phyloP scores from a whole-genome alignment of 2,329 filamentous ascomycete genomes.

The Teratosphaeria gauchensis region DNA sequence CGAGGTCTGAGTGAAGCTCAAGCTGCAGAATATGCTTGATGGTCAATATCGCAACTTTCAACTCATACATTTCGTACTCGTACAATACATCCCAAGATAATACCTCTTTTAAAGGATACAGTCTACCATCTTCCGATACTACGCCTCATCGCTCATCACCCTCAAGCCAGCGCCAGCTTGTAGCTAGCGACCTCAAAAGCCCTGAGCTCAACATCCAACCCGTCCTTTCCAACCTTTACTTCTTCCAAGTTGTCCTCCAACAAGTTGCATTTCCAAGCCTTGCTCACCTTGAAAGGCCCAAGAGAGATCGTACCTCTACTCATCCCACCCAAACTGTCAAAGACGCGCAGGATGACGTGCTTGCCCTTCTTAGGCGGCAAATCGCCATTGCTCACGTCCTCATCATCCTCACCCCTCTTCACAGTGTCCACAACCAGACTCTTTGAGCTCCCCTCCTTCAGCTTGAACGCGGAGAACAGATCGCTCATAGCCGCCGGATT shows the following conservation, averaged over 20 bases:
- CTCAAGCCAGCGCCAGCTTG: conserved; percentile 23
- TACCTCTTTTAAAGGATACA: not conserved
- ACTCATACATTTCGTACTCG: not conserved
- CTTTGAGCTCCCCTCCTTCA: conserved; percentile 34
- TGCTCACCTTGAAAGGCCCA: conserved; percentile 57
- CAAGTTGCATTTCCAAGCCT: conserved; percentile 73
- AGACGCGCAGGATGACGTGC: conserved; percentile 76
- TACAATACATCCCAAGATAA: not conserved
- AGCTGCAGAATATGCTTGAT: not conserved
- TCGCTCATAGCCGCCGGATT: conserved; percentile 16
- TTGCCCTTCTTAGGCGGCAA: conserved; percentile 52
- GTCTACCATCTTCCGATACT: no score
- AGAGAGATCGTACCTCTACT: conserved; percentile 62
- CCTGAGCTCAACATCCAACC: conserved; percentile 29
- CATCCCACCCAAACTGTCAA: conserved; percentile 79
- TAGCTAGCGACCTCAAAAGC: conserved; percentile 31
- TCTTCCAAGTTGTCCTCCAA: conserved; percentile 78
- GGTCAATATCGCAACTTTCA: not conserved
- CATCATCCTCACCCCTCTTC: conserved; percentile 65
- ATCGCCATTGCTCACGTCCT: conserved; percentile 42
- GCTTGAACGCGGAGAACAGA: conserved; percentile 49
- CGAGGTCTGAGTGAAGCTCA: not conserved
- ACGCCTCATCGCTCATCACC: not conserved
- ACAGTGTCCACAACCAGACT: conserved; percentile 74
- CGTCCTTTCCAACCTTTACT: conserved; percentile 39